Evolutionary conservation across 371 early-diverging fungal genomes (phyloP).

Genomic region (Mucor ambiguus): DNA sequence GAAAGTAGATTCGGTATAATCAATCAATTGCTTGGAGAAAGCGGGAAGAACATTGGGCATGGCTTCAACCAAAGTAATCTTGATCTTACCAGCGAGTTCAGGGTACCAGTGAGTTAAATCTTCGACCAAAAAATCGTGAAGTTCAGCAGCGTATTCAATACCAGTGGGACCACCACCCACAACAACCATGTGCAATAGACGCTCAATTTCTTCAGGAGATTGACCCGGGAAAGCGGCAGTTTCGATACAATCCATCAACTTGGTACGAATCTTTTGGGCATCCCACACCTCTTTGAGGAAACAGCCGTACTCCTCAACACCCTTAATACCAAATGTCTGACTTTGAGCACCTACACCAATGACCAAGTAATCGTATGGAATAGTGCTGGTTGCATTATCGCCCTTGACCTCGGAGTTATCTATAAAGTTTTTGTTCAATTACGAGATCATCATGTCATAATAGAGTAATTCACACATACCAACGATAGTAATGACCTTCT

Average conservation of each 20-base stretch:
- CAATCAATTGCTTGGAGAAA: conserved; percentile 88
- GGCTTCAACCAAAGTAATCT: conserved; percentile 91
- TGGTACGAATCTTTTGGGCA: conserved; percentile 87
- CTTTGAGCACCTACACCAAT: conserved; percentile 90
- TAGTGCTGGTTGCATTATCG: conserved; percentile 51
- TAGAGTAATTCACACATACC: conserved; percentile 42
- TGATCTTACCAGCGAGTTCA: conserved; percentile 79
- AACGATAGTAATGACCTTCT: conserved; percentile 73
- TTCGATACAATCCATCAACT: conserved; percentile 90
- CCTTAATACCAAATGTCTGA: conserved; percentile 90
- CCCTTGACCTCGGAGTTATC: conserved; percentile 81
- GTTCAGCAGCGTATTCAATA: conserved; percentile 93
- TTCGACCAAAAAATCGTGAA: conserved; percentile 90
- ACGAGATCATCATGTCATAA: background rate
- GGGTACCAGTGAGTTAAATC: conserved; percentile 89
- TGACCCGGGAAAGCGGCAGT: conserved; percentile 86
- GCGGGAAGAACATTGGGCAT: conserved; percentile 88
- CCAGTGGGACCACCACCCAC: conserved; percentile 98
- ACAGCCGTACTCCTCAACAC: conserved; percentile 83
- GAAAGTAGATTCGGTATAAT: conserved; percentile 89
- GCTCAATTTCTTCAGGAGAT: conserved; percentile 74
- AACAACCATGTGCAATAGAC: conserved; percentile 91
- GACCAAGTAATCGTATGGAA: conserved; percentile 89
- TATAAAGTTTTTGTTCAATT: conserved; percentile 22
- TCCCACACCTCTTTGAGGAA: conserved; percentile 92